These are phyloP conservation scores for Chlorella sp. DNA, from an alignment of 139 green algal genomes.

Conservation along the genomic window DNA sequence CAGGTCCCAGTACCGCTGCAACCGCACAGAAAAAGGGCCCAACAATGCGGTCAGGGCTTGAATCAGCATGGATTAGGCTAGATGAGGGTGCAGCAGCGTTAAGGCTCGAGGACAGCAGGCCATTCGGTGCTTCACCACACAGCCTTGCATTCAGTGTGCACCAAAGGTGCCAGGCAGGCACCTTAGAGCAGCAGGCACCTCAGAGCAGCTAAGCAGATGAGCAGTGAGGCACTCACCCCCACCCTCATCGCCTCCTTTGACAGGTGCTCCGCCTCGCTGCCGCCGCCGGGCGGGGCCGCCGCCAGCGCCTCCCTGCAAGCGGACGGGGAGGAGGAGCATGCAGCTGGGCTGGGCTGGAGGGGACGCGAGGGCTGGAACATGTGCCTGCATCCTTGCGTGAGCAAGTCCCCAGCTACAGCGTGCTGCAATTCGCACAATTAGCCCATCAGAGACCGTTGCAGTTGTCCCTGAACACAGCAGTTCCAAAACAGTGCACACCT, in stretches of 20 bases:
- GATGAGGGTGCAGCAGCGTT: too few species aligned
- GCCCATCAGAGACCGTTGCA: too few species aligned
- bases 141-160: neutral
- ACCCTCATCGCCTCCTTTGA: slow-evolving; percentile 15
- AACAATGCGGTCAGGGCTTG: too few species aligned
- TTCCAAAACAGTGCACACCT: neutral
- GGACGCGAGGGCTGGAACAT: too few species aligned
- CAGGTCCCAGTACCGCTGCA: slow-evolving; percentile 39
- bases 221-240: slow-evolving; percentile 16
- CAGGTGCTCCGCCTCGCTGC: neutral
- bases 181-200: too few species aligned
- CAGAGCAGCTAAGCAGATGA: too few species aligned
- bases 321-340: neutral
- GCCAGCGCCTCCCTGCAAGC: slow-evolving; percentile 6
- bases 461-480: neutral
- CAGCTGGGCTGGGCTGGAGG: neutral
- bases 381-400: too few species aligned
- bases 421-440: too few species aligned
- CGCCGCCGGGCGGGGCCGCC: neutral
- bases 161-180: neutral
- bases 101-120: too few species aligned
- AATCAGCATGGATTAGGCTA: too few species aligned
- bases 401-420: too few species aligned
- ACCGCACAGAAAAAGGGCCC: neutral
- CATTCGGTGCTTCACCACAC: too few species aligned